These are phyloP conservation scores for Solanum sparsipilum DNA, from an alignment of 257 asterid genomes.

Conservation along the genomic window DNA sequence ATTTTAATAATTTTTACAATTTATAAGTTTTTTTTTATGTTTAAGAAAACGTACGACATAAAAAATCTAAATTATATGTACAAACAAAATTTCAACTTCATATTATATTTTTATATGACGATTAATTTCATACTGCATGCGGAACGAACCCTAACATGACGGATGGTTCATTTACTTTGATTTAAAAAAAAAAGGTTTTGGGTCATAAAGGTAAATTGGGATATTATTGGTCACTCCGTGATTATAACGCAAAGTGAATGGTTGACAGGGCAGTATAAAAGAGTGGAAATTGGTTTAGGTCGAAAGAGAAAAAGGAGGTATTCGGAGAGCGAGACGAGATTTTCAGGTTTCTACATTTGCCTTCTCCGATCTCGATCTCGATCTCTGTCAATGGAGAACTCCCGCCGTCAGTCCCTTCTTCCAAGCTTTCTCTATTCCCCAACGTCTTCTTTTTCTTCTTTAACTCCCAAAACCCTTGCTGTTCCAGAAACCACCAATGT, in stretches of 20 bases:
- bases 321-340: background rate
- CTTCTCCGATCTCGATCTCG: background rate
- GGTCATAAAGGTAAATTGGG: background rate
- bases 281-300: background rate
- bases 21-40: too few species aligned
- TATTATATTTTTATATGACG: too few species aligned
- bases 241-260: background rate
- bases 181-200: too few species aligned
- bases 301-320: background rate
- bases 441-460: slow-evolving; percentile 24
- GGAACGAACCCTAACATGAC: background rate
- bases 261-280: background rate
- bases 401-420: slow-evolving; percentile 56
- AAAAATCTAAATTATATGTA: too few species aligned
- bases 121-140: too few species aligned
- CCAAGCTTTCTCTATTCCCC: slow-evolving; percentile 55
- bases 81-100: too few species aligned
- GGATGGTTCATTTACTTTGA: background rate
- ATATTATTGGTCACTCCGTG: background rate
- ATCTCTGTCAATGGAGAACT: slow-evolving; percentile 15
- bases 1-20: too few species aligned
- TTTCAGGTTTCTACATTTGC: background rate
- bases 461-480: slow-evolving; percentile 26
- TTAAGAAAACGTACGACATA: too few species aligned
- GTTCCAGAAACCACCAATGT: slow-evolving; percentile 11